These are phyloP conservation scores for Dorcoceras hygrometricum DNA, from an alignment of 257 asterid genomes.

Conservation along the genomic window DNA sequence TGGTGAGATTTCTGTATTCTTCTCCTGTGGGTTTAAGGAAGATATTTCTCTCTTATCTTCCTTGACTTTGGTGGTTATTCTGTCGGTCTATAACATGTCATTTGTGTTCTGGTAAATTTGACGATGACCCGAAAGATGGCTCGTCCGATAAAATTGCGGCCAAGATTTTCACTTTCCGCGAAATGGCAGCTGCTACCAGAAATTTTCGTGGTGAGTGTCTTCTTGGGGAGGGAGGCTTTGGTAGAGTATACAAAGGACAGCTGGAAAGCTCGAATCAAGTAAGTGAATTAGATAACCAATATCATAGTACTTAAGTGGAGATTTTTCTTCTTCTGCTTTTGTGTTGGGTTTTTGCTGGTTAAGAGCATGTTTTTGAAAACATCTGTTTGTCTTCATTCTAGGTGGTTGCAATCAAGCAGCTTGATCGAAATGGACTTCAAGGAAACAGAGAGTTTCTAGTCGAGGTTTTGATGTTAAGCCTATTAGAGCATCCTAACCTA, in stretches of 20 bases:
- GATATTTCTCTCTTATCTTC: neutral
- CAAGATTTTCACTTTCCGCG: slow-evolving; percentile 73
- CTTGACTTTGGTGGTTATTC: slow-evolving; percentile 9
- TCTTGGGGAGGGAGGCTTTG: slow-evolving; percentile 95
- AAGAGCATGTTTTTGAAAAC: neutral
- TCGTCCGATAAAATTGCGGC: slow-evolving; percentile 64
- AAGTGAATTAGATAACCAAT: neutral
- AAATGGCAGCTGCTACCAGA: slow-evolving; percentile 76
- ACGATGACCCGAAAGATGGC: slow-evolving; percentile 46
- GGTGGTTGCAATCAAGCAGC: slow-evolving; percentile 95
- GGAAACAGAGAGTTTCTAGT: slow-evolving; percentile 91
- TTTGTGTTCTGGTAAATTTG: slow-evolving; percentile 42
- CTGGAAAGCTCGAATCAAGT: slow-evolving; percentile 69
- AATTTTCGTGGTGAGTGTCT: slow-evolving; percentile 67
- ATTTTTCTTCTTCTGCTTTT: neutral
- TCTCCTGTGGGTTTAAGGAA: neutral
- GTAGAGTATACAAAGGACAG: slow-evolving; percentile 86
- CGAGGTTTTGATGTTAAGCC: slow-evolving; percentile 87
- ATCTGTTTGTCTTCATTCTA: slow-evolving; percentile 18
- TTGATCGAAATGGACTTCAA: slow-evolving; percentile 84
- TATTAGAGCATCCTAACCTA: slow-evolving; percentile 83
- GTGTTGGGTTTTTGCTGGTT: neutral
- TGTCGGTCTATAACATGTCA: slow-evolving; percentile 17
- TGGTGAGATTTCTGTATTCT: neutral
- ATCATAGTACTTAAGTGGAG: neutral